phyloP scores from a whole-genome alignment of 257 asterid species.

The Gynochthodes officinalis region DNA sequence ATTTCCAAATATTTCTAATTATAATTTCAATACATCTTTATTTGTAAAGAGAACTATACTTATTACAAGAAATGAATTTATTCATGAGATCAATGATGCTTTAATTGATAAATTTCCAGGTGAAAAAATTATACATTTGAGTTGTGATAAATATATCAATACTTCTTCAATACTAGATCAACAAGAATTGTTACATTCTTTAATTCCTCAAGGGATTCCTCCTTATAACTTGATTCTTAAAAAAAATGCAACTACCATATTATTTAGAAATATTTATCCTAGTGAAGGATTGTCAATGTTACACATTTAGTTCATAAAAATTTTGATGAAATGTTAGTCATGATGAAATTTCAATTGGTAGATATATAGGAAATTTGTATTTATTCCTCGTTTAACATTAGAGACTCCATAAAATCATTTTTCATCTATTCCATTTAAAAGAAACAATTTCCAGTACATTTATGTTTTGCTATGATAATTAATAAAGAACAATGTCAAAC shows the following conservation, averaged over 20 bases:
- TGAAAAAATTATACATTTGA: neutral
- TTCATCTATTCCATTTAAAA: too few species aligned
- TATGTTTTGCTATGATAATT: too few species aligned
- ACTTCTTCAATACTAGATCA: neutral
- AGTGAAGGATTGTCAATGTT: neutral
- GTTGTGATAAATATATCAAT: neutral
- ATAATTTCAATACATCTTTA: too few species aligned
- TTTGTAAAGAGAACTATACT: too few species aligned
- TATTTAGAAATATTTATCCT: neutral
- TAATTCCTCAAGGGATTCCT: too few species aligned
- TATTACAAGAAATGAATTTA: neutral
- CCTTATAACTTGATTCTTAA: neutral
- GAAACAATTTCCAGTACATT: too few species aligned
- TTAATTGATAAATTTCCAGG: neutral
- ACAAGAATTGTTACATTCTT: neutral
- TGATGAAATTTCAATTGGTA: neutral
- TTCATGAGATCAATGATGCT: neutral
- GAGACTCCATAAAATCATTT: too few species aligned
- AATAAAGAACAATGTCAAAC: neutral
- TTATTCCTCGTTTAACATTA: neutral
- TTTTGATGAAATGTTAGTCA: too few species aligned
- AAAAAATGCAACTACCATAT: neutral
- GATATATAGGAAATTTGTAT: neutral
- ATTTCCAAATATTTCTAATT: neutral
- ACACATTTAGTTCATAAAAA: neutral